Evolutionary conservation across 805 yeast genomes (phyloP).

Genomic region (Starmerella powellii): DNA sequence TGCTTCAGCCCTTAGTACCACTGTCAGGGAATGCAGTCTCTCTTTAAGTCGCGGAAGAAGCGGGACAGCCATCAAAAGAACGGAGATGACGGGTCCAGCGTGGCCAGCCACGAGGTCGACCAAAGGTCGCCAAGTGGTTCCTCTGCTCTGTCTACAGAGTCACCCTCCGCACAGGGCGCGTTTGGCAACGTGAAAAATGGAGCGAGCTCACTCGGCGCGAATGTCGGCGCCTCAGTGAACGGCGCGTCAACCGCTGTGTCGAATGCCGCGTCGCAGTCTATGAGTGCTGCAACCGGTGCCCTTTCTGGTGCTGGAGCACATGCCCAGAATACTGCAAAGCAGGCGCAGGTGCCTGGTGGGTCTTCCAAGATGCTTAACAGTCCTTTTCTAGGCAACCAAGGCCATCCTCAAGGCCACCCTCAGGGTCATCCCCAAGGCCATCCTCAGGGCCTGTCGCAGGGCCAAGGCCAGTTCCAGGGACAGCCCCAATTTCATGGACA

Average conservation of each 20-base stretch:
- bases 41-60: conserved; percentile 22
- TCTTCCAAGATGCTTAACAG: conserved; percentile 12
- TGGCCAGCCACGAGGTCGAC: conserved; percentile 8
- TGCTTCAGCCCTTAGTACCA: no score
- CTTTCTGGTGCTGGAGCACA: conserved; percentile 1
- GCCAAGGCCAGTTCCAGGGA: neutral
- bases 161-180: neutral
- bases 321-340: conserved; percentile 1
- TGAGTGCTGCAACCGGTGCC: neutral
- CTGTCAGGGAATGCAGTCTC: conserved; percentile 10
- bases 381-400: conserved; percentile 10
- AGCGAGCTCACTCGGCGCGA: neutral
- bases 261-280: neutral
- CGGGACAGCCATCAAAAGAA: conserved; percentile 21
- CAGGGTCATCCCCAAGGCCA: conserved; percentile 1
- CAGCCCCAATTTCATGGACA: conserved; percentile 2
- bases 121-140: conserved; percentile 16
- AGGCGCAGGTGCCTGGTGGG: no score
- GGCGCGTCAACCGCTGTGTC: neutral
- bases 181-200: neutral
- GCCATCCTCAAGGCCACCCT: neutral
- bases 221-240: neutral
- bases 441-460: neutral
- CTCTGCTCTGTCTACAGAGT: conserved; percentile 9
- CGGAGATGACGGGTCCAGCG: conserved; percentile 11